These are phyloP conservation scores for Magnaporthales sp. DNA, from an alignment of 2,329 filamentous ascomycete species.

Conservation along the genomic window DNA sequence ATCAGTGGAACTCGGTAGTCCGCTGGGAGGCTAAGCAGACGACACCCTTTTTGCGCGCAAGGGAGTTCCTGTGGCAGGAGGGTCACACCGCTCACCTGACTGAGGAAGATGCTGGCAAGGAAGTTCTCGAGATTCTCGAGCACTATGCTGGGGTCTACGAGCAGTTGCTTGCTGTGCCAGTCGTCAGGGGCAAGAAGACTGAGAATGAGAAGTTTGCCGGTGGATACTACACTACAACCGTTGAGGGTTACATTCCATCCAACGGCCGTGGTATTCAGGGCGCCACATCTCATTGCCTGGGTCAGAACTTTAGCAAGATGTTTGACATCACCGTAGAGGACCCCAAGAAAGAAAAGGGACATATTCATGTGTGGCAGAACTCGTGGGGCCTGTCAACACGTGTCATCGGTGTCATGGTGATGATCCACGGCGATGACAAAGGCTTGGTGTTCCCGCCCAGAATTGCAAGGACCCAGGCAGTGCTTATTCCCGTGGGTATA, in stretches of 20 bases:
- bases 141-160: constrained; percentile 89
- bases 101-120: constrained; percentile 68
- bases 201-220: constrained; percentile 98
- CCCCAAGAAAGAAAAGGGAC: constrained; percentile 68
- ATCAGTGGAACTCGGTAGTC: constrained; percentile 88
- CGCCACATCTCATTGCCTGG: constrained; percentile 86
- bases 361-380: constrained; percentile 94
- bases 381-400: constrained; percentile 97
- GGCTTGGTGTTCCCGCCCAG: constrained; percentile 88
- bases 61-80: constrained; percentile 98
- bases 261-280: constrained; percentile 96
- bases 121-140: constrained; percentile 89
- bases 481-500: constrained; percentile 88
- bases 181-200: constrained; percentile 89
- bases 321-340: constrained; percentile 97
- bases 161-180: constrained; percentile 85
- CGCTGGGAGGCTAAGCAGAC: constrained; percentile 97
- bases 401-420: constrained; percentile 97
- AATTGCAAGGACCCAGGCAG: constrained; percentile 75
- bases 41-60: constrained; percentile 77
- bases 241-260: constrained; percentile 92
- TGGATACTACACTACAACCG: constrained; percentile 91
- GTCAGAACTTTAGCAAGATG: constrained; percentile 98
- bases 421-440: constrained; percentile 95
- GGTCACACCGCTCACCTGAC: constrained; percentile 86